Evolutionary conservation across 2,329 filamentous ascomycete species (phyloP), one percentile per base, ranked within the genome.

Genomic region (Stenocarpella maydis): DNA sequence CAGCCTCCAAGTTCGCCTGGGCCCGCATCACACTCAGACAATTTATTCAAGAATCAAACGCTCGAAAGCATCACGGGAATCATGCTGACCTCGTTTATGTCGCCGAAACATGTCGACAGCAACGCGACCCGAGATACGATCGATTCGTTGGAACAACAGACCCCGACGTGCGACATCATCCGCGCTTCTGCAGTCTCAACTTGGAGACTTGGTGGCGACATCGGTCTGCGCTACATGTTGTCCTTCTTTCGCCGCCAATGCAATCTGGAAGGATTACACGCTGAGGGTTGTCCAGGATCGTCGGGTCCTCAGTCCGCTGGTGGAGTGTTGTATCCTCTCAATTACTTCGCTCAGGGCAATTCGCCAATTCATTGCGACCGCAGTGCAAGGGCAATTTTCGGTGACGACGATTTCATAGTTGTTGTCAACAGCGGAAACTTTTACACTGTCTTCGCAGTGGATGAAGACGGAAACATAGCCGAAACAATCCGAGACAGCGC

Each of bases 341-440:
- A 55, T 19, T 19, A 26, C 7, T 34, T 28, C 6, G 6, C 4
- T 34, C 64, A 17, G 1, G 4, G 10, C 14, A 14, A 4, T 37
- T 21, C 21, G 14, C 26, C 21, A 31, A 17, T 2, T 28, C 14
- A 28, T 7, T 4, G 19, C 2, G 15, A 15, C 15, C n/a, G 21
- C 1, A 3, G 15, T 1, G 17, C 21, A 17, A 1, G 5, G 26
- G n/a, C 9, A 2, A 53, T 68, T 9, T 37, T 52, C 14, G 50
- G 17, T 24, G 69, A 70, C 15, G 69, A 68, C 4, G 45, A 68
- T 14, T 68, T 68, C 28, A 24, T 70, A 37, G 37, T 70, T n/a
- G 14, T 60, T 21, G 3, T 60, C 4, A 58, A 24, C 19, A 14
- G 12, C 7, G 4, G 1, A 14, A 8, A 14, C 14, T 43, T 21